Evolutionary conservation across 495 filamentous ascomycete species (phyloP).

Genomic region (Neurospora hispaniola): DNA sequence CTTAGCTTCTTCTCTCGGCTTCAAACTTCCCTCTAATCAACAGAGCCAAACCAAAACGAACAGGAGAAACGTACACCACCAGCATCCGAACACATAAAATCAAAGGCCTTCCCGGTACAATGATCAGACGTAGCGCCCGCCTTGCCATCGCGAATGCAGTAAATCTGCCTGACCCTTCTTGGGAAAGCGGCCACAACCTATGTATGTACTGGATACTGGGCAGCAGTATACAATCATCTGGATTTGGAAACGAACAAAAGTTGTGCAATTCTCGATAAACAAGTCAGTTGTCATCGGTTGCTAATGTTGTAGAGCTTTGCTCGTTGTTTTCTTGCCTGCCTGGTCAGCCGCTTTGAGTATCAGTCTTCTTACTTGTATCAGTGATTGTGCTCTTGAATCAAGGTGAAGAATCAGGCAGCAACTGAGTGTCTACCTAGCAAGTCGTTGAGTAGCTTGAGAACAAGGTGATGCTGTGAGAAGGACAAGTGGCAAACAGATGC

Average conservation of each 20-base stretch:
- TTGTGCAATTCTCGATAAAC: not conserved
- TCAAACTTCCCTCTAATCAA: not conserved
- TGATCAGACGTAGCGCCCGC: slow-evolving; percentile 27
- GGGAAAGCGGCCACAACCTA: slow-evolving; percentile 26
- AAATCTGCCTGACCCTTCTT: slow-evolving; percentile 25
- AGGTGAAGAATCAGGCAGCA: not conserved
- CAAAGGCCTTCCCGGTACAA: slow-evolving; percentile 31
- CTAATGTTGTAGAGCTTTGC: not conserved
- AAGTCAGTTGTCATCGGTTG: not conserved
- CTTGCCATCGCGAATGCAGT: slow-evolving; percentile 22
- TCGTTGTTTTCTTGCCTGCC: not conserved
- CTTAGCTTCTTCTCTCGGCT: not conserved
- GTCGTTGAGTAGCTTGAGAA: not conserved
- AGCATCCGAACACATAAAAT: slow-evolving; percentile 33
- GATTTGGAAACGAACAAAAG: not conserved
- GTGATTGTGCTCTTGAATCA: not conserved
- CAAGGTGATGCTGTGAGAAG: not conserved
- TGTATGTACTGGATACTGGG: not conserved
- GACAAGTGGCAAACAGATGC: not conserved
- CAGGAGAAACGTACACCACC: slow-evolving; percentile 12
- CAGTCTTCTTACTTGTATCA: no score
- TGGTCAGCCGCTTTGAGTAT: not conserved
- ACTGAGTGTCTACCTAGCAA: not conserved
- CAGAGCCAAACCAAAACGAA: not conserved
- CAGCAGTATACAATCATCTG: not conserved